Base-by-base conservation (phyloP, 257 asterid genomes). In the Parsonsia alboflavescens region DNA sequence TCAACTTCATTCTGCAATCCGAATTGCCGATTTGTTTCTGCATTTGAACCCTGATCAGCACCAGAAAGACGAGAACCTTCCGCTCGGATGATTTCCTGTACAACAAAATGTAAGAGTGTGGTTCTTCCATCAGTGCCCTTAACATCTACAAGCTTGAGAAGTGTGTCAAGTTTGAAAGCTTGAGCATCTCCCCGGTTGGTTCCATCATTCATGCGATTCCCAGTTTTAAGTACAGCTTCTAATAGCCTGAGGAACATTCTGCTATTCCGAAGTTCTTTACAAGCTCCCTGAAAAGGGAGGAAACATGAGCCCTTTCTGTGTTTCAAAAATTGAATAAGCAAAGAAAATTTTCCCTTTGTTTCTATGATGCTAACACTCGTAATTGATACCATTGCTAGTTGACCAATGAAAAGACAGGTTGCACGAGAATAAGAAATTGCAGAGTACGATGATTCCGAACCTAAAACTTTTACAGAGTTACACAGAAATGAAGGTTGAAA, bases 141-240 rank as follows among this genome's bases (percentile, higher is more conserved):
- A 30, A 92, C 89, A 53, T 89, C 93, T 49, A 83, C 93, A 8
- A 90, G 98, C 84, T 90, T 92, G 13, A 92, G 92, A 49, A 92
- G 97, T 0, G 91, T 85, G 76, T 90, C 96, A 15, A 92, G 96
- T 82, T 90, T 90, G 90, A 88, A 90, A 59, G 98, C 97, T 10
- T 81, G 89, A 7, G 97, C 94, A 11, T 89, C 91, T 19, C 98
- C 97, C 5, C 96, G 82, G 76, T 88, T 87, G 13, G 97, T 92
- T 39, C 96, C 97, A n/a, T 86, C 84, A 64, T 90, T 90, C 97
- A 89, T 88, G 12, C 86, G 88, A 76, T 89, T 92, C 41, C 98
- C 98, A 0, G 97, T 88, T 75, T 84, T 90, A 68, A 92, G 94
- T 41, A 89, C 97, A 36, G 98, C 96, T 84, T 92, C 98, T 26